Conservation (phyloP, 345 rosid genomes). For the Turritis glabra region DNA sequence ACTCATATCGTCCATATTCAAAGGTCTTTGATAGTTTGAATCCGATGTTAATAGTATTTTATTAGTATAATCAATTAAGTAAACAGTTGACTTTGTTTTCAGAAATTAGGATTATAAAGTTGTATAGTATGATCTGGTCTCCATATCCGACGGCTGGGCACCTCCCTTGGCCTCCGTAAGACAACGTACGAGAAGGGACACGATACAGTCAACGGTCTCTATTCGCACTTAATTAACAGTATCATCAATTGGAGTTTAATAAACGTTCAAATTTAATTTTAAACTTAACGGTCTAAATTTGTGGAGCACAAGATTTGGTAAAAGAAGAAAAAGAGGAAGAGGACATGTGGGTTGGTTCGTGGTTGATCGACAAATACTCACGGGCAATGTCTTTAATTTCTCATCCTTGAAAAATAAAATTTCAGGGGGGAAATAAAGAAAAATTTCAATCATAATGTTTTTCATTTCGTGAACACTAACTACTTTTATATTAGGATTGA, state of each 20-base stretch:
- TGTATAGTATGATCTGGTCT: background rate
- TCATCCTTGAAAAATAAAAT: too few species aligned
- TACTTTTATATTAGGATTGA: too few species aligned
- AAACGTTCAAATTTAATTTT: background rate
- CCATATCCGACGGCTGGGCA: background rate
- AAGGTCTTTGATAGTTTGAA: background rate
- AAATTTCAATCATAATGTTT: too few species aligned
- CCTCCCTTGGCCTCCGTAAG: background rate
- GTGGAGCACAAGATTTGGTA: constrained; percentile 5
- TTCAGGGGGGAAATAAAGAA: too few species aligned
- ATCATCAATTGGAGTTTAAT: background rate
- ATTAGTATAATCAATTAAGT: constrained; percentile 4
- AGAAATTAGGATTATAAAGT: background rate
- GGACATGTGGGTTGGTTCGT: constrained; percentile 19
- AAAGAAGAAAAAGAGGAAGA: constrained; percentile 23
- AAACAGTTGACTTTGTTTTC: constrained; percentile 7
- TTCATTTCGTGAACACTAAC: too few species aligned
- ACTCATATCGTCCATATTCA: constrained; percentile 14
- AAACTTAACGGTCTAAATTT: background rate
- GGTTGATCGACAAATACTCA: constrained; percentile 22
- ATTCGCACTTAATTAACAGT: background rate
- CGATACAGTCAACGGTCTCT: constrained; percentile 15
- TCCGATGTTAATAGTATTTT: background rate
- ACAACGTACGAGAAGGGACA: constrained; percentile 22
- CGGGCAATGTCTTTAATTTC: constrained; percentile 5